These are phyloP conservation scores for Biscutella laevigata DNA, from an alignment of 441 rosid species.

Conservation along the genomic window DNA sequence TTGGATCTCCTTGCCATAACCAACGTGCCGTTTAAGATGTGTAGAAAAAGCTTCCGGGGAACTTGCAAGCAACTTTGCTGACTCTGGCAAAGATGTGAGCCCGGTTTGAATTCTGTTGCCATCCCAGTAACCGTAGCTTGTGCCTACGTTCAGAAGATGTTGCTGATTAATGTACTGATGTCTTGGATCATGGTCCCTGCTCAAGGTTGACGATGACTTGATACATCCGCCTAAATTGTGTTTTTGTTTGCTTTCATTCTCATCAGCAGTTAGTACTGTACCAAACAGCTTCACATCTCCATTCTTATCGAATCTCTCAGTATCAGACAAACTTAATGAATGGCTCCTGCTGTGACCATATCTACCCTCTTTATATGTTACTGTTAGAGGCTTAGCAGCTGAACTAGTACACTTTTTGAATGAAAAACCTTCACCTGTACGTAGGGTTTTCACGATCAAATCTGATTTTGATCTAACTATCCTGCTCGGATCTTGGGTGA, in stretches of 20 bases:
- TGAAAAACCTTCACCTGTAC: constrained; percentile 40
- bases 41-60: constrained; percentile 64
- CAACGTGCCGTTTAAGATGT: constrained; percentile 17
- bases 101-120: constrained; percentile 74
- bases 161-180: constrained; percentile 36
- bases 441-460: constrained; percentile 23
- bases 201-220: constrained; percentile 38
- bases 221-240: constrained; percentile 26
- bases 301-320: constrained; percentile 45
- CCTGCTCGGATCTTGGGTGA: constrained; percentile 32
- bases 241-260: constrained; percentile 32
- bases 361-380: constrained; percentile 30
- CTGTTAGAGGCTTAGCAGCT: constrained; percentile 34
- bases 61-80: constrained; percentile 54
- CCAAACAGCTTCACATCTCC: constrained; percentile 87
- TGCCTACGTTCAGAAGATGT: constrained; percentile 57
- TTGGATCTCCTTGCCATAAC: constrained; percentile 19
- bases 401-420: constrained; percentile 52
- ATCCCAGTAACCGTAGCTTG: constrained; percentile 81
- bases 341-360: constrained; percentile 31
- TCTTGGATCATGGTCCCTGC: constrained; percentile 35
- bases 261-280: constrained; percentile 53
- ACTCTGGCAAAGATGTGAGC: constrained; percentile 62
- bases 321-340: constrained; percentile 37
- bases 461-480: constrained; percentile 39